A percentile compares a stretch with the other conserved stretches of the same genome.
Conservation (phyloP, 2,329 filamentous ascomycete species). For the Exserohilum rostratum region DNA sequence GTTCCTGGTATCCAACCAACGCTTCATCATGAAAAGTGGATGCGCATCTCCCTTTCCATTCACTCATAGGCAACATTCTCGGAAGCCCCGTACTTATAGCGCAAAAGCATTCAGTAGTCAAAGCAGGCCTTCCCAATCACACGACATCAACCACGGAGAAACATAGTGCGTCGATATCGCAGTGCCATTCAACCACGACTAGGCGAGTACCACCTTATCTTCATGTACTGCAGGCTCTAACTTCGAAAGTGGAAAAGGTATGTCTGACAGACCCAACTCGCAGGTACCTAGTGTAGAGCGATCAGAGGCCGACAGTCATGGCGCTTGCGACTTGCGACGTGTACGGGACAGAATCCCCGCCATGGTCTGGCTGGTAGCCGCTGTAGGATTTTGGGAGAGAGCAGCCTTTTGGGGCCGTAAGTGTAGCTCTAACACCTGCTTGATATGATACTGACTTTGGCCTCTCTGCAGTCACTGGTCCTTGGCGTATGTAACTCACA, state of each 20-base stretch:
- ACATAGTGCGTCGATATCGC: background rate
- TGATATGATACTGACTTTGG: conserved; percentile 4
- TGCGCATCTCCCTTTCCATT: conserved; percentile 2
- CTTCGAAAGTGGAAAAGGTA: background rate
- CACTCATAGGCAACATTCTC: background rate
- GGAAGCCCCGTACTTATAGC: background rate
- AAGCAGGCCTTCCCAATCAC: background rate
- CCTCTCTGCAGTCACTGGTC: conserved; percentile 25
- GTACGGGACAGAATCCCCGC: conserved; percentile 31
- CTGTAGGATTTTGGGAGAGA: conserved; percentile 36
- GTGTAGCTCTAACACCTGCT: background rate
- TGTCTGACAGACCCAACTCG: conserved; percentile 3
- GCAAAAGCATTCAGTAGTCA: background rate
- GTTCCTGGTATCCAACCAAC: background rate
- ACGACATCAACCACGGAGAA: background rate
- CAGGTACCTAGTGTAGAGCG: conserved; percentile 9
- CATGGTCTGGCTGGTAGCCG: conserved; percentile 33
- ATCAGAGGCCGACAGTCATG: background rate
- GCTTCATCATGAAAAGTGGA: background rate
- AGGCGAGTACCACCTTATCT: background rate
- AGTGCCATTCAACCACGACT: background rate
- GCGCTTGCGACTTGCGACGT: conserved; percentile 20
- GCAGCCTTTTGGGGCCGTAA: conserved; percentile 37
- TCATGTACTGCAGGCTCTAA: background rate
- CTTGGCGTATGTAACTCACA: conserved; percentile 38